Conservation (phyloP, 768 basidiomycete genomes). For the Tylopilus subfusipes region DNA sequence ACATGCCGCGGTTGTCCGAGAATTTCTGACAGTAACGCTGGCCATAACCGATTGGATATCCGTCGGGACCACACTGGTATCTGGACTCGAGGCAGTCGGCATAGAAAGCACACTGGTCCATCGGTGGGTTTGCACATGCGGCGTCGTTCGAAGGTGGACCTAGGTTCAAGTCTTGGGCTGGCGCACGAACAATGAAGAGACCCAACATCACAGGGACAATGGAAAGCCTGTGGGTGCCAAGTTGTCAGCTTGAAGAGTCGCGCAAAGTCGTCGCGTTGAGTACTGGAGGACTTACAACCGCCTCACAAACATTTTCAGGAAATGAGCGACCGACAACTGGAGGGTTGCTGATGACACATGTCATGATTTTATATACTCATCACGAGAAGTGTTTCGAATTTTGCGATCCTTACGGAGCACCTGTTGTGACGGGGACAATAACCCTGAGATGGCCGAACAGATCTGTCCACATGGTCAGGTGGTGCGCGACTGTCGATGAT, state of each 20-base stretch:
- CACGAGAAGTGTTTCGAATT: too few species aligned
- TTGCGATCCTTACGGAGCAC: too few species aligned
- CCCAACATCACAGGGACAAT: background rate
- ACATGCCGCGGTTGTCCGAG: conserved; percentile 22
- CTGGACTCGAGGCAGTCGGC: conserved; percentile 41
- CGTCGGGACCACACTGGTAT: conserved; percentile 42
- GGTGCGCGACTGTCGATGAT: too few species aligned
- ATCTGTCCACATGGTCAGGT: too few species aligned
- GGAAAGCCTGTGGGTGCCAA: background rate
- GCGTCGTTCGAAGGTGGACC: conserved; percentile 16
- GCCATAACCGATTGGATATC: conserved; percentile 45
- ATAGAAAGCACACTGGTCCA: conserved; percentile 43
- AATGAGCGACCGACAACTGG: background rate
- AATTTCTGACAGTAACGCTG: conserved; percentile 41
- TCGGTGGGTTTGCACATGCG: conserved; percentile 30
- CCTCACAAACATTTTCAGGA: background rate
- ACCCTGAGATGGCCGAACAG: too few species aligned
- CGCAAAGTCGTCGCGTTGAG: too few species aligned
- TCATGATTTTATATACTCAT: too few species aligned
- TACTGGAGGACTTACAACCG: background rate
- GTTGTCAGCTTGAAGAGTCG: background rate
- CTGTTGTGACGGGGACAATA: too few species aligned
- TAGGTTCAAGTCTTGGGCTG: background rate
- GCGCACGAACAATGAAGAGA: background rate
- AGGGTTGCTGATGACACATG: background rate